Conservation (phyloP, 305 asterid species). For the Fraxinus platypoda region DNA sequence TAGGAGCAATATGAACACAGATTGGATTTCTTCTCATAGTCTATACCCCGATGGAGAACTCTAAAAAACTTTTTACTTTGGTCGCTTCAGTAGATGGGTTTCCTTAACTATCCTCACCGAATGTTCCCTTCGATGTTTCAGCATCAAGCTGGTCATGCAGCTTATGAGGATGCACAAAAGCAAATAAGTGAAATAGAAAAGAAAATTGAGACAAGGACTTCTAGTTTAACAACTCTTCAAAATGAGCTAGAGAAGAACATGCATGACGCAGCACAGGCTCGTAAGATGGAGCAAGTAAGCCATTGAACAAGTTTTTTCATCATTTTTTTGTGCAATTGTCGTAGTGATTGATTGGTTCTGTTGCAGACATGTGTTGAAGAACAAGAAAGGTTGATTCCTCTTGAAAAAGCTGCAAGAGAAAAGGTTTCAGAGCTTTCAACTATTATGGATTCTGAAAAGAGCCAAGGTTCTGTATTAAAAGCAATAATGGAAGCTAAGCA, state of each 20-base stretch:
- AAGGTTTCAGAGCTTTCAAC: slow-evolving; percentile 81
- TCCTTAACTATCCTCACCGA: not conserved
- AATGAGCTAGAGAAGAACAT: slow-evolving; percentile 14
- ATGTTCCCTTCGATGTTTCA: slow-evolving; percentile 33
- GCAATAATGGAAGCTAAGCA: slow-evolving; percentile 84
- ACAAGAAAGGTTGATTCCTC: slow-evolving; percentile 68
- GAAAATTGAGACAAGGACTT: slow-evolving; percentile 55
- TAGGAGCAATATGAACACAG: not conserved
- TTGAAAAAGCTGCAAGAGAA: slow-evolving; percentile 82
- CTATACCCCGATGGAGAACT: not conserved
- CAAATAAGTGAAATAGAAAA: slow-evolving; percentile 56
- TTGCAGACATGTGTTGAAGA: slow-evolving; percentile 68
- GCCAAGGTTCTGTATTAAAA: slow-evolving; percentile 81
- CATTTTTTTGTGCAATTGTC: not conserved
- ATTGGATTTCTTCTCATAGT: not conserved
- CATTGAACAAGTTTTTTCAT: not conserved
- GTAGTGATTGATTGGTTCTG: slow-evolving; percentile 9
- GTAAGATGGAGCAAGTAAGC: not conserved
- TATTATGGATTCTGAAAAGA: slow-evolving; percentile 76
- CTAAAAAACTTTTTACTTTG: not conserved
- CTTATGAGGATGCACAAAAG: slow-evolving; percentile 83
- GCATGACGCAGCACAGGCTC: not conserved
- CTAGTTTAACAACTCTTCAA: slow-evolving; percentile 42
- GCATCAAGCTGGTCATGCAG: slow-evolving; percentile 81
- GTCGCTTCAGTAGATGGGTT: not conserved